These are phyloP conservation scores for Phlebiopsis gigantea DNA, from an alignment of 768 basidiomycete species.

Conservation along the genomic window DNA sequence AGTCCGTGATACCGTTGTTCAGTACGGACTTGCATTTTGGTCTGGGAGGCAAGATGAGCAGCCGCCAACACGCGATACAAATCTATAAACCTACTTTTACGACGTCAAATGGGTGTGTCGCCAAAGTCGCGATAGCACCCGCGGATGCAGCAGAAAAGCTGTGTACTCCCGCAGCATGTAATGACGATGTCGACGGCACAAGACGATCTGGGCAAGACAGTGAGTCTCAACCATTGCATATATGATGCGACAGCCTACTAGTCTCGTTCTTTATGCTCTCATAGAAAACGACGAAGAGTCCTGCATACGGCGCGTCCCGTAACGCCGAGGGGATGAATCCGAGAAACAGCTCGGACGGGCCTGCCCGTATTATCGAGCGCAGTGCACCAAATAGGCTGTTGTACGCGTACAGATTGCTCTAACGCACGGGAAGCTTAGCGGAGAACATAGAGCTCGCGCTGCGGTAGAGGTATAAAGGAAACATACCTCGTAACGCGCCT, in stretches of 20 bases:
- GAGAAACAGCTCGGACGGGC: conserved; percentile 76
- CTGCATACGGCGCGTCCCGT: conserved; percentile 94
- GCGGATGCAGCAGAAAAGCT: conserved; percentile 70
- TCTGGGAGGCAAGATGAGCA: conserved; percentile 40
- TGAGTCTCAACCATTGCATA: too few relatives aligned
- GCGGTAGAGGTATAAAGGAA: background rate
- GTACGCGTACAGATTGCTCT: conserved; percentile 81
- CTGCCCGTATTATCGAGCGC: conserved; percentile 54
- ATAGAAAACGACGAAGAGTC: conserved; percentile 83
- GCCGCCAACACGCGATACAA: background rate
- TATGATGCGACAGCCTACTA: too few relatives aligned
- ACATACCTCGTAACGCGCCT: conserved; percentile 85
- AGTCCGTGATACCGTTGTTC: conserved; percentile 74
- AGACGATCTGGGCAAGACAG: conserved; percentile 24
- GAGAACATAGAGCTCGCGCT: background rate
- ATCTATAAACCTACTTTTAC: conserved; percentile 58
- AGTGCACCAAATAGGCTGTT: conserved; percentile 55
- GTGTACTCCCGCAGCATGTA: conserved; percentile 50
- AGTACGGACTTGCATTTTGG: conserved; percentile 87
- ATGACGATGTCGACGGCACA: conserved; percentile 35
- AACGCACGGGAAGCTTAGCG: conserved; percentile 4
- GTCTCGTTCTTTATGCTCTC: conserved; percentile 78
- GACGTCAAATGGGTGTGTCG: conserved; percentile 92
- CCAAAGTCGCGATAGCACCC: conserved; percentile 77
- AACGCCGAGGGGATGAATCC: conserved; percentile 84